These are phyloP conservation scores for Stagonosporopsis cucurbitacearum DNA, from an alignment of 2,329 filamentous ascomycete genomes.

Conservation along the genomic window DNA sequence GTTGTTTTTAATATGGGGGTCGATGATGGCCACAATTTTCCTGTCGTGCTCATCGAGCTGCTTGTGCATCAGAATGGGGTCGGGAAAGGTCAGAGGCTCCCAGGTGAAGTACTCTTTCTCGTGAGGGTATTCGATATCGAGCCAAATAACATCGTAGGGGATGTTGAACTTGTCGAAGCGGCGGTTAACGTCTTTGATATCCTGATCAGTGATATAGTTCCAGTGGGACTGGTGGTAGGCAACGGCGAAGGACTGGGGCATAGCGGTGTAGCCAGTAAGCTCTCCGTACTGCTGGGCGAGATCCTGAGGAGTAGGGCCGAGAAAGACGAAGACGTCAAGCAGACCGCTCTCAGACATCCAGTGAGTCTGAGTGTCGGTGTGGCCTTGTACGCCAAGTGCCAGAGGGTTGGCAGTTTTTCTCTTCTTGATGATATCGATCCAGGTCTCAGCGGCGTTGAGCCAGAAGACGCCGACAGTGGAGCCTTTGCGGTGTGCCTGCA, in stretches of 20 bases:
- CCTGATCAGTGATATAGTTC: conserved; percentile 98
- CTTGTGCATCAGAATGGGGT: conserved; percentile 86
- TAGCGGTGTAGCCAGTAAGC: conserved; percentile 86
- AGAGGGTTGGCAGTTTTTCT: conserved; percentile 77
- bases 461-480: conserved; percentile 97
- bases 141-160: conserved; percentile 98
- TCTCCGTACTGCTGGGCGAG: conserved; percentile 84
- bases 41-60: conserved; percentile 84
- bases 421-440: conserved; percentile 90
- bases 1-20: conserved; percentile 96
- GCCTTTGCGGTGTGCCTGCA: conserved; percentile 94
- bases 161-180: conserved; percentile 96
- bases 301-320: conserved; percentile 85
- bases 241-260: conserved; percentile 91
- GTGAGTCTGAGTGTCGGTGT: conserved; percentile 84
- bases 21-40: conserved; percentile 93
- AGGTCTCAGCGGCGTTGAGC: conserved; percentile 96
- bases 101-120: conserved; percentile 98
- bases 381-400: conserved; percentile 71
- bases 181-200: conserved; percentile 93
- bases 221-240: conserved; percentile 97
- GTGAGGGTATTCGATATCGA: conserved; percentile 97
- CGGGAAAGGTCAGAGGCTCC: conserved; percentile 85
- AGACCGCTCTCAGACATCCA: conserved; percentile 95
- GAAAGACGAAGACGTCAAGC: conserved; percentile 91